Conservation (phyloP, 345 rosid species). For the Pelargonium nanum region DNA sequence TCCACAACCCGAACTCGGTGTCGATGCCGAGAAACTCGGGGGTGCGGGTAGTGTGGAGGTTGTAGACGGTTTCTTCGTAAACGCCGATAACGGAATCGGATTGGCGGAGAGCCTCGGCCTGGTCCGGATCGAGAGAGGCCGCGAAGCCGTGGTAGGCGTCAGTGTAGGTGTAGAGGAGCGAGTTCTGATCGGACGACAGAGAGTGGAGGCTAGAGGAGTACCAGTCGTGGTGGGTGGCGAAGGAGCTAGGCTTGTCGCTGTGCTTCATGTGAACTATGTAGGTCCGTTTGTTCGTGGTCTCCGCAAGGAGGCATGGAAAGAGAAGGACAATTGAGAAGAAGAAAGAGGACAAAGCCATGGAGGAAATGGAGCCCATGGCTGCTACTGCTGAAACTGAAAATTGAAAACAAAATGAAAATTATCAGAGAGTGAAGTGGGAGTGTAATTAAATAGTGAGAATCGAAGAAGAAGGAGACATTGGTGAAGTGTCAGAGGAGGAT, state of each 20-base stretch:
- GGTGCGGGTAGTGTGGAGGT: constrained; percentile 73
- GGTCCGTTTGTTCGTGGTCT: constrained; percentile 26
- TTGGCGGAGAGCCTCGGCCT: constrained; percentile 40
- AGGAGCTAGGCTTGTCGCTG: constrained; percentile 43
- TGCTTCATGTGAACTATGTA: constrained; percentile 73
- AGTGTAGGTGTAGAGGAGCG: constrained; percentile 59
- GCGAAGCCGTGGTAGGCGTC: constrained; percentile 64
- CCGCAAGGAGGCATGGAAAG: neutral
- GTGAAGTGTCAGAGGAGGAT: neutral
- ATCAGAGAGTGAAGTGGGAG: too few relatives aligned
- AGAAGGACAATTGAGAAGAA: constrained; percentile 15
- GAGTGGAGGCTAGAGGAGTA: constrained; percentile 50
- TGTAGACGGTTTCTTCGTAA: constrained; percentile 56
- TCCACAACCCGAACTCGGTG: constrained; percentile 24
- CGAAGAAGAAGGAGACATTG: neutral
- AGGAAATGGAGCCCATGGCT: constrained; percentile 1
- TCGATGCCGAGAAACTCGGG: constrained; percentile 73
- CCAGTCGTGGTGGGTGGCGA: constrained; percentile 61
- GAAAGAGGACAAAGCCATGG: neutral
- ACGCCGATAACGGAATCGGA: constrained; percentile 51
- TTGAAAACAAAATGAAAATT: neutral
- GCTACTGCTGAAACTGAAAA: too few relatives aligned
- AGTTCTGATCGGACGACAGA: constrained; percentile 23
- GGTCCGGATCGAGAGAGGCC: constrained; percentile 41
- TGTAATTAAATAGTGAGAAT: neutral